Evolutionary conservation across 176 grass and related monocot species (phyloP).

Genomic region (Alloteropsis semialata): DNA sequence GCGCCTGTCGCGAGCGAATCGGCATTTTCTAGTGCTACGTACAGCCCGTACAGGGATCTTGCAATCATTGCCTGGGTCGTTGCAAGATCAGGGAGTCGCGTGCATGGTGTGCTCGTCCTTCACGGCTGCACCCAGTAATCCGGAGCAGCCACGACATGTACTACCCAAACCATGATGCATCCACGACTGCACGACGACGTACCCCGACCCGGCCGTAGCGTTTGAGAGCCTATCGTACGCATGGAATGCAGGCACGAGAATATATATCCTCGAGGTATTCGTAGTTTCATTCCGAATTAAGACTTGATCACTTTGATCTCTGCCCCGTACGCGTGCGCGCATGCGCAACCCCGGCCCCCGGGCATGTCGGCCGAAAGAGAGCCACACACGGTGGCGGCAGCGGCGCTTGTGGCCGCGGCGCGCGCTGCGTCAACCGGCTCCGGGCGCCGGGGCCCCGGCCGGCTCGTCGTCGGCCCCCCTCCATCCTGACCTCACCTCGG

Average conservation of each 20-base stretch:
- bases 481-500: not conserved
- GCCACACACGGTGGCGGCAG: not conserved
- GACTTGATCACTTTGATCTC: not conserved
- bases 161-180: too few relatives aligned
- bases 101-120: too few relatives aligned
- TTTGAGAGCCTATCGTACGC: too few relatives aligned
- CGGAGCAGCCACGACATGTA: too few relatives aligned
- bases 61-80: not conserved
- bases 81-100: too few relatives aligned
- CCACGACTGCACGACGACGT: too few relatives aligned
- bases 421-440: not conserved
- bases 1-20: not conserved
- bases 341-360: not conserved
- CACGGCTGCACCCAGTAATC: too few relatives aligned
- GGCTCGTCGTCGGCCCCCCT: not conserved
- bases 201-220: too few relatives aligned
- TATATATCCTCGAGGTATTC: too few relatives aligned
- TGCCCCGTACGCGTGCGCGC: not conserved
- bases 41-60: not conserved
- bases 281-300: too few relatives aligned
- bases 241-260: too few relatives aligned
- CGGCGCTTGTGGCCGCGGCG: constrained; percentile 24
- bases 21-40: not conserved
- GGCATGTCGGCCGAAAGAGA: constrained; percentile 25
- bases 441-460: not conserved